Evolutionary conservation across 176 grass and related monocot species (phyloP), one percentile per base, ranked within the genome.

Genomic region (Triticum timopheevii): DNA sequence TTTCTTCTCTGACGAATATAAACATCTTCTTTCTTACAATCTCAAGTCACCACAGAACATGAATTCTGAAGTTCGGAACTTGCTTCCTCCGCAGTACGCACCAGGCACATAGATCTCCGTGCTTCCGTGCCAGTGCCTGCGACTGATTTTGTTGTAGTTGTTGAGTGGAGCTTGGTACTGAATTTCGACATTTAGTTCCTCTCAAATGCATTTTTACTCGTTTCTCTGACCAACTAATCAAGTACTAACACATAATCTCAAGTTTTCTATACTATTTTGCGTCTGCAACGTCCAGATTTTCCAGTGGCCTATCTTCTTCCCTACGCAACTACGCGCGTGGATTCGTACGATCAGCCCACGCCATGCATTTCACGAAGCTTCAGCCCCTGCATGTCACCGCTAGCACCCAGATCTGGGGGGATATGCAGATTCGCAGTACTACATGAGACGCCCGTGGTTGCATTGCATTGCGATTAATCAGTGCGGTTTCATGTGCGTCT

Each of bases 401-500:
- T 56, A 33, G 62, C 47, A 42, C 49, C 47, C 34, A 70, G 84
- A 79, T 86, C 34, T 61, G 65, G 25, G 25, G 34, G 34, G 13
- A 47, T 74, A 20, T 40, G 83, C 62, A 69, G 33, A 42, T 78
- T 61, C 28, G 28, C 28, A 20, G 17, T 58, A 67, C 25, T 13
- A 6, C 19, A 86, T 30, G 65, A 38, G 45, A 58, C 22, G 17
- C 20, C 78, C 78, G 52, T 80, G 66, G 77, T 0, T 34, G 76
- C 71, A 76, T 25, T 33, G 58, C 39, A 75, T 78, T 23, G 84
- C 67, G 78, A 42, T 82, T 87, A 38, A 56, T 87, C 78, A 87
- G 86, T 76, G 69, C n/a, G 10, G 70, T 17, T 39, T 82, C 86
- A 82, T 87, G 78, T 87, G 86, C 86, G 22, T 19, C 68, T 34